Base-by-base conservation (phyloP, 345 rosid species). In the Aurinia saxatilis region DNA sequence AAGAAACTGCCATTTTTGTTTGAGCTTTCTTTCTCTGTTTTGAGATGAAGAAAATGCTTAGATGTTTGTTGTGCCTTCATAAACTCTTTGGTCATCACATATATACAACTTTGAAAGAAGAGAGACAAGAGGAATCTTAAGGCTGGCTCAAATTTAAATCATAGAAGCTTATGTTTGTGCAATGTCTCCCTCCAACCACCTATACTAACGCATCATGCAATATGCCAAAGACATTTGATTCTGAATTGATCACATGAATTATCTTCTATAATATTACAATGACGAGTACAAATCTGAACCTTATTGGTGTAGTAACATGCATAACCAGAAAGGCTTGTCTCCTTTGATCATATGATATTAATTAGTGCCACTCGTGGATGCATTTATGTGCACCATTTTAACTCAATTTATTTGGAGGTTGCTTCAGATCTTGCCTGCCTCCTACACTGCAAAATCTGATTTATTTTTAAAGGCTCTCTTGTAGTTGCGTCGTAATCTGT, bases 1-100 rank as follows among this genome's bases (percentile, higher is more conserved):
- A n/a, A 73, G 72, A 65, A n/a, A 67, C 21, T 7, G 74, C 65
- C 84, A 81, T 79, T 73, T 77, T 42, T 48, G 6, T 56, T 50
- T 44, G 14, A 54, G n/a, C 17, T 39, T 57, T 27, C 1, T 44
- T 50, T 59, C 45, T 58, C 23, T 33, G 60, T 16, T 35, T 58
- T 39, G 47, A 47, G 49, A 61, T 42, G 38, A 39, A 27, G 41
- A 45, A n/a, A 52, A 42, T 16, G 27, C 49, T 33, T 59, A 47
- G 46, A 25, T 68, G 60, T 50, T 50, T 60, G 46, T 51, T 42
- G n/a, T 60, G 61, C 25, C 4, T 51, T 60, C 45, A 48, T 7
- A 29, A 33, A 4, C 52, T 67, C 41, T 41, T 15, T 2, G 8
- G 50, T 69, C 50, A 36, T 37, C 13, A 14, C 63, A 44, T 53